Evolutionary conservation across 1,284 basidiomycete genomes (phyloP), one percentile per base, ranked within the genome.

Genomic region (Amylostereum areolatum): DNA sequence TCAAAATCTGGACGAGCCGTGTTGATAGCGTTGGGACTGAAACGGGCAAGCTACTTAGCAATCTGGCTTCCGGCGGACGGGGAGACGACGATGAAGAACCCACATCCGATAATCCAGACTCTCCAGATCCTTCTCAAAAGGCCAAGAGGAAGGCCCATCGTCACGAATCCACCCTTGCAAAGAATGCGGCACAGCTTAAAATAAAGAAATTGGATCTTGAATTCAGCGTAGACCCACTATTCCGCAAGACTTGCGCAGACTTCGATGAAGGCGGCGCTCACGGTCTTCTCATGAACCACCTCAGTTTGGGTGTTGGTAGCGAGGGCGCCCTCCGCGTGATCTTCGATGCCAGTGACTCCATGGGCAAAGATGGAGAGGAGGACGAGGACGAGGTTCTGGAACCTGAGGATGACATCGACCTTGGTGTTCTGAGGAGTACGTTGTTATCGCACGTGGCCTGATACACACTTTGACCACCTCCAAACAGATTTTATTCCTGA

Each of bases 1-100:
- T 99, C 66, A 99, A 99, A 72, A 97, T 99, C 52, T 99, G 95
- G 95, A 99, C 96, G 1, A 94, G 90, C 57, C 86, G 96, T 50
- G 97, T 99, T 35, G 96, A 99, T 66, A 92, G 89, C 56, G 94
- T 98, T 39, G 93, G 93, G 9, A 96, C 92, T 0, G 97, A 99
- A 68, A 98, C 96, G 0, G 94, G 94, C 32, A 97, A 97, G 64
- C 78, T 99, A 9, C 77, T 98, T 45, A 92, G 85, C 58, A 97
- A 97, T 61, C 79, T 99, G 30, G 90, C 92, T 4, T 80, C 78
- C 37, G 85, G 85, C 47, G 79, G 79, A 3, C 67, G 69, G 32
- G 72, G 68, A 3, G 74, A 73, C 29, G 76, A 73, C n/a, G 83
- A 83, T 10, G 80, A 72, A 2, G 81, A 77, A 11, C 69, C 67